Percentiles rank a stretch among this genome's conserved stretches.
Evolutionary conservation across 139 green algal genomes (phyloP).

Genomic region (Mesotaenium endlicherianum): DNA sequence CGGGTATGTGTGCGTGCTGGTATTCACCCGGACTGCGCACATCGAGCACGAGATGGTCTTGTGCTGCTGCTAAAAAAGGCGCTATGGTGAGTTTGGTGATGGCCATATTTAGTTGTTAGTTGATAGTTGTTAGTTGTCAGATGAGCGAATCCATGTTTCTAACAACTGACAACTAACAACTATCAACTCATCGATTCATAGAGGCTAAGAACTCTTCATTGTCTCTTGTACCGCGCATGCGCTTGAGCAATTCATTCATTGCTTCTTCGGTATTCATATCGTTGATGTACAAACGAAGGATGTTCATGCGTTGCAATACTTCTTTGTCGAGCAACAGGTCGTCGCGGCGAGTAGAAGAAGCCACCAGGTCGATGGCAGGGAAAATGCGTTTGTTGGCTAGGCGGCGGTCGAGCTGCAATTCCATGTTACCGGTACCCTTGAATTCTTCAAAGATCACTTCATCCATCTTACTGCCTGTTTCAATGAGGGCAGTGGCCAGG

Average conservation of each 20-base stretch:
- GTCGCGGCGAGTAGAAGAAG: not conserved
- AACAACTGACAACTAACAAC: no score
- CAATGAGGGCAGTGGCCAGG: not conserved
- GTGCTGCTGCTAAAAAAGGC: no score
- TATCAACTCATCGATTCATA: no score
- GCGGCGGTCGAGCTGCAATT: not conserved
- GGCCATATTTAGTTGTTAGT: no score
- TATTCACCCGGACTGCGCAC: no score
- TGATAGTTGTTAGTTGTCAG: no score
- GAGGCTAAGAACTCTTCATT: not conserved
- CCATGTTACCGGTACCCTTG: conserved; percentile 1
- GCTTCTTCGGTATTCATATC: not conserved
- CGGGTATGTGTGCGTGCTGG: no score
- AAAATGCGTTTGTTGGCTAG: not conserved
- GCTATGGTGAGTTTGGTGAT: no score
- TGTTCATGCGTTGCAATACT: not conserved
- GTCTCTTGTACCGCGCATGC: not conserved
- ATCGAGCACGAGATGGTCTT: no score
- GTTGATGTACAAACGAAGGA: not conserved
- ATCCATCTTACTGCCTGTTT: not conserved
- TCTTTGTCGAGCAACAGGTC: not conserved
- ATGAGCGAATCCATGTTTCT: no score
- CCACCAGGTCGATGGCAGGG: not conserved
- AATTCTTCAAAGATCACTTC: conserved; percentile 17
- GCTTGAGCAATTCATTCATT: not conserved